A percentile compares a stretch with the other conserved stretches of the same genome.
phyloP scores from a whole-genome alignment of 1,284 basidiomycete species.

The Apiotrichum brassicae region DNA sequence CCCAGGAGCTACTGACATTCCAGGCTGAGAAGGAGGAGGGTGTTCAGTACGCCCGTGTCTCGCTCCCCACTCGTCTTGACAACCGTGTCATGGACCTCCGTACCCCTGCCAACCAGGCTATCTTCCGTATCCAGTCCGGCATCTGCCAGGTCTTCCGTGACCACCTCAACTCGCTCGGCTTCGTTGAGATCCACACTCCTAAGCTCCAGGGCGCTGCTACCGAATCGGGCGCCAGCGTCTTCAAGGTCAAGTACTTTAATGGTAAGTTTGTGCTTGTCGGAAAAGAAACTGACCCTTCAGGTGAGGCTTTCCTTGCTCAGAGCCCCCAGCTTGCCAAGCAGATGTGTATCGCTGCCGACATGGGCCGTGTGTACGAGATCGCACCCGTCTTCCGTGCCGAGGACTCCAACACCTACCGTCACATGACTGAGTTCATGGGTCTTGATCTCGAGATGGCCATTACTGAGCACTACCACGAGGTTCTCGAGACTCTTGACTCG shows the following conservation, averaged over 20 bases:
- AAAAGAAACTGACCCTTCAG: neutral
- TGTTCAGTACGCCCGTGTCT: conserved; percentile 54
- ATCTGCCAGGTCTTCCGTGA: conserved; percentile 86
- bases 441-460: conserved; percentile 99
- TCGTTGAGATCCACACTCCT: conserved; percentile 90
- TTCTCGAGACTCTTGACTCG: conserved; percentile 76
- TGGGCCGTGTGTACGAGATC: conserved; percentile 96
- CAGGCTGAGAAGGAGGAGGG: conserved; percentile 56
- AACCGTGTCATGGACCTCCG: conserved; percentile 92
- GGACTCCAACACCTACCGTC: conserved; percentile 93
- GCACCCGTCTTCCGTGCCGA: conserved; percentile 94
- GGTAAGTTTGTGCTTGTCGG: conserved; percentile 49
- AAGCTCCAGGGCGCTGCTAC: conserved; percentile 97
- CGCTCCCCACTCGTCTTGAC: conserved; percentile 88
- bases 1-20: neutral
- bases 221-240: conserved; percentile 92
- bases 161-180: conserved; percentile 64
- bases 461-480: conserved; percentile 97
- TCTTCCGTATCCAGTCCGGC: conserved; percentile 86
- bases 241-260: conserved; percentile 98
- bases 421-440: conserved; percentile 98
- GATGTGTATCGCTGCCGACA: conserved; percentile 98
- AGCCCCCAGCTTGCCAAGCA: conserved; percentile 97
- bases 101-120: conserved; percentile 93
- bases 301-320: conserved; percentile 81